Percentiles rank a stretch among this genome's conserved stretches.
These are phyloP conservation scores for Boletellus sp. DNA, from an alignment of 1,284 basidiomycete species.

Conservation along the genomic window DNA sequence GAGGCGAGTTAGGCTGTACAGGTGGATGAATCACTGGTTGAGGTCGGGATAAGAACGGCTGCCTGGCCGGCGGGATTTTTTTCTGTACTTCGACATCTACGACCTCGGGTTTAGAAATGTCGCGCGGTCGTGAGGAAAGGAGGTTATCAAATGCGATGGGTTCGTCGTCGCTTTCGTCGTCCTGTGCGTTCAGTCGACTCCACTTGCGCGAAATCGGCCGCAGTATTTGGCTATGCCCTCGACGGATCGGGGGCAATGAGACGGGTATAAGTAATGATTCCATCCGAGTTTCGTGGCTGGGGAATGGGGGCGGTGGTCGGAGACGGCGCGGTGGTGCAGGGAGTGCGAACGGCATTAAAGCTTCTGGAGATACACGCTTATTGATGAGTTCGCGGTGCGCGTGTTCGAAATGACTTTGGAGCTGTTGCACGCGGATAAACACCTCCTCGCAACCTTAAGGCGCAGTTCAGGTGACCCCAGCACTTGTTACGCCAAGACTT, in stretches of 20 bases:
- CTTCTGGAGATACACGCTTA: conserved; percentile 7
- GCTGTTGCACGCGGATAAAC: conserved; percentile 28
- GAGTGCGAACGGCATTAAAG: conserved; percentile 20
- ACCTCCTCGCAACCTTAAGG: conserved; percentile 21
- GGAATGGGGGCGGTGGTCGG: conserved; percentile 19
- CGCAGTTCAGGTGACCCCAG: no score
- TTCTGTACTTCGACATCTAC: conserved; percentile 19
- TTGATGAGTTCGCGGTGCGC: conserved; percentile 21
- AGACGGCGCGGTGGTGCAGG: conserved; percentile 20
- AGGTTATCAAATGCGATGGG: conserved; percentile 22
- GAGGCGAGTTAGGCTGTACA: conserved; percentile 2
- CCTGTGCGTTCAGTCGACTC: conserved; percentile 30
- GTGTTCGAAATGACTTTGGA: conserved; percentile 24
- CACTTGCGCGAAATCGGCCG: conserved; percentile 27
- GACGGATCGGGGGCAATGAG: conserved; percentile 13
- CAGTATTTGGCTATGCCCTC: conserved; percentile 11
- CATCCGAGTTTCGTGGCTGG: not conserved
- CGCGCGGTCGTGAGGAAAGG: not conserved
- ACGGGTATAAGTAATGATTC: conserved; percentile 8
- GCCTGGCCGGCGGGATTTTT: not conserved
- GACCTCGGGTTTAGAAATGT: not conserved
- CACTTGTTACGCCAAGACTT: no score
- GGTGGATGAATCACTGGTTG: conserved; percentile 19
- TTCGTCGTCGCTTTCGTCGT: conserved; percentile 17
- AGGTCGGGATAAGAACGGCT: conserved; percentile 22